Conservation (phyloP, 192 early-diverging fungal genomes). For the Cetraspora pellucida region DNA sequence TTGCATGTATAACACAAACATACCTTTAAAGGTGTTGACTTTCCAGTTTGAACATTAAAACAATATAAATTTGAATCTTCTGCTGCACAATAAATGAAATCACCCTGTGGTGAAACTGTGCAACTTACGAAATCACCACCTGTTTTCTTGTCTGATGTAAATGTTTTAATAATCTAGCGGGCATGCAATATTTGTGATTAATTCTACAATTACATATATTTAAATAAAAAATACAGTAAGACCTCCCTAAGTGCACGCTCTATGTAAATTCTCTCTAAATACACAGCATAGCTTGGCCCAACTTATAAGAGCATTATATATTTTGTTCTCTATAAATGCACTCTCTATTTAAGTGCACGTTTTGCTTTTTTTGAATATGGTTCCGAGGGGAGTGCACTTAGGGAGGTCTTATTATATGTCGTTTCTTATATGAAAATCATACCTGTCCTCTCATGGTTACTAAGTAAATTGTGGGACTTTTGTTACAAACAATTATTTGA, state of each 20-base stretch:
- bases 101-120: constrained; percentile 74
- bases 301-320: too few species aligned
- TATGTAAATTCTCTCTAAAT: too few species aligned
- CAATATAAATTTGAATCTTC: constrained; percentile 71
- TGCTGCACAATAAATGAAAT: constrained; percentile 77
- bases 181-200: not conserved
- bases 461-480: constrained; percentile 73
- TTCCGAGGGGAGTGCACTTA: too few species aligned
- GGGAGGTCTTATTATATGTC: too few species aligned
- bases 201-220: constrained; percentile 11
- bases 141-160: constrained; percentile 51
- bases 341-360: too few species aligned
- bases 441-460: constrained; percentile 64
- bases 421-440: not conserved
- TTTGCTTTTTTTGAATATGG: too few species aligned
- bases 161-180: constrained; percentile 44
- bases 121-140: constrained; percentile 58
- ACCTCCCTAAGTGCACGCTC: too few species aligned
- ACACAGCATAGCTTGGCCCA: too few species aligned
- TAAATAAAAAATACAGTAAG: not conserved
- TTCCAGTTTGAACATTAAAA: constrained; percentile 68
- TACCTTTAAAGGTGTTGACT: constrained; percentile 50
- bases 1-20: not conserved
- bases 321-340: too few species aligned
- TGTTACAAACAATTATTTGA: constrained; percentile 78